These are phyloP conservation scores for Entomortierella beljakovae DNA, from an alignment of 192 early-diverging fungal genomes.

Conservation along the genomic window DNA sequence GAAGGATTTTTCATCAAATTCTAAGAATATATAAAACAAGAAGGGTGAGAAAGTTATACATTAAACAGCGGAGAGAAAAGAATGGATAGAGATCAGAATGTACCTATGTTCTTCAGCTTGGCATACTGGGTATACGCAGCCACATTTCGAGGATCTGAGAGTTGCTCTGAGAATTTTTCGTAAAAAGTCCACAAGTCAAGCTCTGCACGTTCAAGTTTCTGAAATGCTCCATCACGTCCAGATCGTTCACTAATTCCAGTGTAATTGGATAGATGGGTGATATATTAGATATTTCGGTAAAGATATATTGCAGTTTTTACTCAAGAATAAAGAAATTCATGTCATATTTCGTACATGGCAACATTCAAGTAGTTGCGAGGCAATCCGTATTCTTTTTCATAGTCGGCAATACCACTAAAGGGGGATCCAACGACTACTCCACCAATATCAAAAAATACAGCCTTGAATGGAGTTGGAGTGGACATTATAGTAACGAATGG, in stretches of 20 bases:
- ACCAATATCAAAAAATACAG: constrained; percentile 89
- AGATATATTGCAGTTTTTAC: neutral
- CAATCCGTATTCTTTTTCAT: constrained; percentile 71
- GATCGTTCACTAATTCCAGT: constrained; percentile 14
- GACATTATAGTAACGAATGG: neutral
- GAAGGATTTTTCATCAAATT: constrained; percentile 24
- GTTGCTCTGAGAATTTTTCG: constrained; percentile 65
- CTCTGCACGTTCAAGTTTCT: constrained; percentile 72
- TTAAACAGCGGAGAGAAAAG: neutral
- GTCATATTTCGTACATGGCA: constrained; percentile 64
- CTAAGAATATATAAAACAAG: constrained; percentile 3
- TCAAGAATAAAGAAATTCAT: too few relatives aligned
- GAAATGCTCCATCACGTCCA: constrained; percentile 20
- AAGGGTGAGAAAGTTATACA: neutral
- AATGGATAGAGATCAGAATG: too few relatives aligned
- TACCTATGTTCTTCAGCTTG: constrained; percentile 33
- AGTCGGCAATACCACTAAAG: constrained; percentile 79
- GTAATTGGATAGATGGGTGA: neutral
- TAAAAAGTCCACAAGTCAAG: constrained; percentile 68
- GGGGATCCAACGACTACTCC: constrained; percentile 86
- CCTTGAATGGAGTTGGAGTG: constrained; percentile 58
- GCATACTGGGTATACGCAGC: constrained; percentile 62
- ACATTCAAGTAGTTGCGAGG: constrained; percentile 89
- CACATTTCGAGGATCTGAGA: constrained; percentile 64
- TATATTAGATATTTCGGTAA: neutral